These are phyloP conservation scores for Botrytis sinoallii DNA, from an alignment of 2,329 filamentous ascomycete species.

Conservation along the genomic window DNA sequence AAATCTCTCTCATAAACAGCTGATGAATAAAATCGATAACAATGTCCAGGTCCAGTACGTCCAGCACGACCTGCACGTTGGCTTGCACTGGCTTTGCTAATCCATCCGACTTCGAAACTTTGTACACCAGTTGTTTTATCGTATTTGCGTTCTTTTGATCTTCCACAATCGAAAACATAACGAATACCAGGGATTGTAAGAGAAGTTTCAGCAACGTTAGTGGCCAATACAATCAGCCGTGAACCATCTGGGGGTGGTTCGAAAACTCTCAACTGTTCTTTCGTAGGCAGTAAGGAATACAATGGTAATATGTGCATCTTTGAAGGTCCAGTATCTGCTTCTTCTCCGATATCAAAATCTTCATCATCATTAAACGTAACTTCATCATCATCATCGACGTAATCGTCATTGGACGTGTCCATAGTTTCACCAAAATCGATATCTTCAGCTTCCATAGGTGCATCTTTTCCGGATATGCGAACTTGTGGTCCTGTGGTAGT, in stretches of 20 bases:
- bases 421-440: slow-evolving; percentile 73
- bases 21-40: slow-evolving; percentile 90
- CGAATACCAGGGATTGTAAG: slow-evolving; percentile 92
- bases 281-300: slow-evolving; percentile 87
- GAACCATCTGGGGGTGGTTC: slow-evolving; percentile 78
- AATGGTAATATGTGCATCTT: slow-evolving; percentile 88
- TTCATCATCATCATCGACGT: slow-evolving; percentile 58
- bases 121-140: slow-evolving; percentile 88
- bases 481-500: slow-evolving; percentile 62
- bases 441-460: slow-evolving; percentile 80
- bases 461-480: slow-evolving; percentile 71
- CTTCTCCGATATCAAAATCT: slow-evolving; percentile 60
- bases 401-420: slow-evolving; percentile 52
- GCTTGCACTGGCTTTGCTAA: slow-evolving; percentile 92
- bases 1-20: slow-evolving; percentile 93
- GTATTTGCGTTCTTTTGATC: slow-evolving; percentile 88
- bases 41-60: slow-evolving; percentile 92
- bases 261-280: slow-evolving; percentile 88
- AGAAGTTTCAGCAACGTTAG: slow-evolving; percentile 96
- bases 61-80: slow-evolving; percentile 92
- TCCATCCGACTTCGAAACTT: slow-evolving; percentile 93
- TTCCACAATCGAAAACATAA: slow-evolving; percentile 93
- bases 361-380: slow-evolving; percentile 52
- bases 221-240: slow-evolving; percentile 83
- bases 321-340: slow-evolving; percentile 62